Evolutionary conservation across 2,329 filamentous ascomycete genomes (phyloP), one percentile per base, ranked within the genome.

Genomic region (Diaporthe sp.): DNA sequence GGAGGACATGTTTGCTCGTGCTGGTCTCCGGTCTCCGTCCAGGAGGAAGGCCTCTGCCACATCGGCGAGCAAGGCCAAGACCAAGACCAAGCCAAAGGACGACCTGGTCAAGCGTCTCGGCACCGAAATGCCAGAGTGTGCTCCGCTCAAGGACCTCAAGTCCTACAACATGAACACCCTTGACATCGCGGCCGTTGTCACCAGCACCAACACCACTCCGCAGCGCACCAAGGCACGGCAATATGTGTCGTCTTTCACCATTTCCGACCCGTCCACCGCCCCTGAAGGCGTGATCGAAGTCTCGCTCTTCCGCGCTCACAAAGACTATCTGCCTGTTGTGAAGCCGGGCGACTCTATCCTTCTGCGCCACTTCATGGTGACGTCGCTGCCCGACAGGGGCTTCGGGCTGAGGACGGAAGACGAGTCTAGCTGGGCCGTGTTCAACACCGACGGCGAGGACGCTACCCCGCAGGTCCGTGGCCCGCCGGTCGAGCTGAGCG

Each of bases 361-460:
- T 44, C 86, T 93, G 53, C 87, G 89, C 34, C 85, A 87, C 65
- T 90, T 93, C 77, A 85, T 86, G 39, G 88, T 92, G 20, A 84
- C 88, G 57, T 85, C 90, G 3, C 82, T 92, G 70, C 87, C 88
- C 75, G 85, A 85, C 61, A 88, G 88, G 71, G 90, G 88, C 2
- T 92, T 90, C 77, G 90, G 89, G 0, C 82, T 92, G 68, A 84
- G 87, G 65, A 87, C 86, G n/a, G 55, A 75, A n/a, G 88, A 89
- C 60, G 85, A 84, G 47, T 92, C 90, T 22, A 88, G 89, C 72
- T 93, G 92, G 89, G 91, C 90, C 2, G 90, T 93, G 4, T 92
- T 91, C 77, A 89, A 91, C 78, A 82, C 83, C 53, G 82, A 84
- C 47, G 79, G 78, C 44, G 82, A 82, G 4, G 82, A 84, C 61